Percentiles rank a stretch among this genome's conserved stretches.
Evolutionary conservation across 306 rosid genomes (phyloP).

Genomic region (Rosa multiflora): DNA sequence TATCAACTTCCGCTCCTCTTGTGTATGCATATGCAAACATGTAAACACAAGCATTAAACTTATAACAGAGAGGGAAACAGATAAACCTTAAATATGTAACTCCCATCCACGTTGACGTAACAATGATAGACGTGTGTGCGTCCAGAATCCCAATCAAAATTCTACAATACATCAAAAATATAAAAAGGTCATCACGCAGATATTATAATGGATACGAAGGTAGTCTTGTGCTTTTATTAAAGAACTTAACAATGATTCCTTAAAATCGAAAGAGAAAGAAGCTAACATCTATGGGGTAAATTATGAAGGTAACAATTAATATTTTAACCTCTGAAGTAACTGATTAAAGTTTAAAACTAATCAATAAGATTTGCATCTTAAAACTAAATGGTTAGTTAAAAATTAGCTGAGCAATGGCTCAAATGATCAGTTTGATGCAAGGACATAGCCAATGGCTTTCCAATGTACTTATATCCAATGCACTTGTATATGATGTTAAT

Average conservation of each 20-base stretch:
- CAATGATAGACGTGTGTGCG: slow-evolving; percentile 55
- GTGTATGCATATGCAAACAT: neutral
- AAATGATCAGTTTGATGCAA: neutral
- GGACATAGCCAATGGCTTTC: neutral
- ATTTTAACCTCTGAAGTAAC: neutral
- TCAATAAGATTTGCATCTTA: neutral
- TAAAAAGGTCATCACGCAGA: slow-evolving; percentile 7
- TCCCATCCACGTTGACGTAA: slow-evolving; percentile 51
- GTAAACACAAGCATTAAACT: neutral
- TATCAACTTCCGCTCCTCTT: neutral
- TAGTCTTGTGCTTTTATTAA: neutral
- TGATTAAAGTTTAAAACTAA: neutral
- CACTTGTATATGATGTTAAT: neutral
- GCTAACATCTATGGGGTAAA: neutral
- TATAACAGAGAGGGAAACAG: neutral
- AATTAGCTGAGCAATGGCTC: neutral
- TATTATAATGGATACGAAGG: neutral
- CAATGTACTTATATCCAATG: neutral
- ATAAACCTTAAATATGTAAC: slow-evolving; percentile 65
- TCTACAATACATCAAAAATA: slow-evolving; percentile 39
- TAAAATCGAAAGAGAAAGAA: neutral
- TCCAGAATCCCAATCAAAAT: slow-evolving; percentile 57
- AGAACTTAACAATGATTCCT: neutral
- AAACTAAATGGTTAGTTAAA: neutral
- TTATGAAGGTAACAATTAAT: neutral